These are phyloP conservation scores for Aspergillus fischeri DNA, from an alignment of 2,329 filamentous ascomycete species.

Conservation along the genomic window DNA sequence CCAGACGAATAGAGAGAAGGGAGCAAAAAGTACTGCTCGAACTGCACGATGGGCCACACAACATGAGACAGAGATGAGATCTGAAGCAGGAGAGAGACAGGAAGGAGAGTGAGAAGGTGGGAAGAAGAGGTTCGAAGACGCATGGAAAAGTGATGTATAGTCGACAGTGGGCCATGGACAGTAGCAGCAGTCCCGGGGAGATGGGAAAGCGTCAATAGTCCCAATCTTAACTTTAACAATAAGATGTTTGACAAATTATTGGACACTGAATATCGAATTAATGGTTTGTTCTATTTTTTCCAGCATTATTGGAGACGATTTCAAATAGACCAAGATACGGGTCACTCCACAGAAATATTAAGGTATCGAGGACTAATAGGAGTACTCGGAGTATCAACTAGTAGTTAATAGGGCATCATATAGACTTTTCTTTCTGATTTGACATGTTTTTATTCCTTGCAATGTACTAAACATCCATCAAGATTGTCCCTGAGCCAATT, in stretches of 20 bases:
- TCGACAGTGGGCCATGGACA: not conserved
- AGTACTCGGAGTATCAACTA: not conserved
- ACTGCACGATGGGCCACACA: not conserved
- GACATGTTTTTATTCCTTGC: not conserved
- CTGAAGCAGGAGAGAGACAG: not conserved
- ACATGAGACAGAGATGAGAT: not conserved
- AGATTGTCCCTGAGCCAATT: not conserved
- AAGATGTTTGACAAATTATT: not conserved
- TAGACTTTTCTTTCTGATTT: not conserved
- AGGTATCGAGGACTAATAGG: not conserved
- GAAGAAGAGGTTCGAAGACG: not conserved
- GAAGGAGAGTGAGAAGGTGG: not conserved
- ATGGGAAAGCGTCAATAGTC: not conserved
- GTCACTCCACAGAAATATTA: too few relatives aligned
- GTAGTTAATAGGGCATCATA: not conserved
- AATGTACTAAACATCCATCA: not conserved
- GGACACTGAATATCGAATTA: not conserved
- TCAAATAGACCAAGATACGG: too few relatives aligned
- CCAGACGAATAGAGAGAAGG: not conserved
- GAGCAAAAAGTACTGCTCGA: not conserved
- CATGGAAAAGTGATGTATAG: constrained; percentile 5
- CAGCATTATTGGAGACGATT: not conserved
- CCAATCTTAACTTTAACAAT: not conserved
- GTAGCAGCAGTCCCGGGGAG: not conserved
- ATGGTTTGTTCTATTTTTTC: not conserved